Base-by-base conservation (phyloP, 306 rosid genomes). In the Casuarina glauca region DNA sequence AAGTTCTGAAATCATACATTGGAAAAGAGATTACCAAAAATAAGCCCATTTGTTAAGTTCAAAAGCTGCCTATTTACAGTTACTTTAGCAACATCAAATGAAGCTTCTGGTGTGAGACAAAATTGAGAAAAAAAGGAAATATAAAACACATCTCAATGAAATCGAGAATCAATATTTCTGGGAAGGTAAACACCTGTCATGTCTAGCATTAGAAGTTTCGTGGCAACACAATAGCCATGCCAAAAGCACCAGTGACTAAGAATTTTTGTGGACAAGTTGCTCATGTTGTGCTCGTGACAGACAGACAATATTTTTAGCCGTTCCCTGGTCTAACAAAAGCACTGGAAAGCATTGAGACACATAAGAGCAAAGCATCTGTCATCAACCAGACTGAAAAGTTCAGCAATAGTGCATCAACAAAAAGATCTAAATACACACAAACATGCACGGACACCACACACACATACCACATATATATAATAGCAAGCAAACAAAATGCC, bases 331-430 rank as follows among this genome's bases (percentile, higher is more conserved):
- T 62, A 62, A 62, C 43, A 36, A 15, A 62, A 36, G 69, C 68
- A 61, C 2, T 10, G 36, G 44, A 58, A 51, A 82, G 73, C 32
- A 50, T 32, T 26, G 26, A 42, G 26, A 55, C 38, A 35, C 78
- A 54, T 73, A 5, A 50, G 46, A 45, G 26, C 26, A 53, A 64
- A 76, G 32, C 13, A 75, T 49, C 39, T 73, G 60, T 72, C 41
- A 51, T 20, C 70, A 82, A 73, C 48, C n/a, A 61, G 48, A 70
- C 13, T 9, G 16, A 64, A n/a, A 58, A 58, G 16, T 58, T 58
- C 12, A 41, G 15, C 50, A 66, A 66, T 66, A 46, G 10, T 5
- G 58, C 44, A 32, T 26, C 20, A 5, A 46, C 58, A 70, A 26
- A 35, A 1, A 26, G 13, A 32, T 58, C 9, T 58, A 58, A 8